Evolutionary conservation across 2,329 filamentous ascomycete species (phyloP), one percentile per base, ranked within the genome.

Genomic region (Alternaria viburni): DNA sequence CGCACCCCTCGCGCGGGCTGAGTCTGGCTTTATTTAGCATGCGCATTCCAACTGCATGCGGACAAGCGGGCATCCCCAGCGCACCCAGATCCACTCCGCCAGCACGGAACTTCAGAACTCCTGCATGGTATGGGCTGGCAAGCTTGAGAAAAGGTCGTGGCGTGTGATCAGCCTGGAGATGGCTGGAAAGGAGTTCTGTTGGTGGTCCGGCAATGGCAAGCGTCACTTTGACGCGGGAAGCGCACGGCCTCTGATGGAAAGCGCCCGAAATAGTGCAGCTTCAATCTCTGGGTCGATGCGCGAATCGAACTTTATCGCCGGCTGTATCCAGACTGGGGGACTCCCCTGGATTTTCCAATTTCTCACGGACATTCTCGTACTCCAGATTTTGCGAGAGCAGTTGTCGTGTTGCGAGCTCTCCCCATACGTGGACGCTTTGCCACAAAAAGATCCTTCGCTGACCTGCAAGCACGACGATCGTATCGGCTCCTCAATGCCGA

Each of bases 1-100:
- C 59, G 59, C 59, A 45, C 59, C 54, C 51, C 59, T 65, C 59
- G 59, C 59, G 32, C 46, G 61, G 59, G 50, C 62, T 59, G 54
- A 62, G 54, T 47, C 25, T 59, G 56, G 62, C 62, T 62, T 62
- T 65, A 65, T 65, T 65, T 62, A 62, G 59, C 32, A 57, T 56
- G 54, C 45, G 41, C 23, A 46, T 32, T 54, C 55, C 57, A 63
- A 12, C 30, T 32, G 45, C 51, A 56, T 56, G 25, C 50, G 36
- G 62, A 15, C 54, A 65, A 59, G 54, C 19, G 46, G 25, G 43
- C 11, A 49, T 57, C 25, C 54, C 46, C 62, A 61, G 45, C 61
- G 23, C 59, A 55, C 28, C 57, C 43, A 43, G 51, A 13, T 63
- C 57, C 61, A 60, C 61, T 56, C 32, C 10, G 19, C 21, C 25